A percentile compares a stretch with the other conserved stretches of the same genome.
These are phyloP conservation scores for Acanthamoeba healyi DNA, from an alignment of 208 protist genomes.

Conservation along the genomic window DNA sequence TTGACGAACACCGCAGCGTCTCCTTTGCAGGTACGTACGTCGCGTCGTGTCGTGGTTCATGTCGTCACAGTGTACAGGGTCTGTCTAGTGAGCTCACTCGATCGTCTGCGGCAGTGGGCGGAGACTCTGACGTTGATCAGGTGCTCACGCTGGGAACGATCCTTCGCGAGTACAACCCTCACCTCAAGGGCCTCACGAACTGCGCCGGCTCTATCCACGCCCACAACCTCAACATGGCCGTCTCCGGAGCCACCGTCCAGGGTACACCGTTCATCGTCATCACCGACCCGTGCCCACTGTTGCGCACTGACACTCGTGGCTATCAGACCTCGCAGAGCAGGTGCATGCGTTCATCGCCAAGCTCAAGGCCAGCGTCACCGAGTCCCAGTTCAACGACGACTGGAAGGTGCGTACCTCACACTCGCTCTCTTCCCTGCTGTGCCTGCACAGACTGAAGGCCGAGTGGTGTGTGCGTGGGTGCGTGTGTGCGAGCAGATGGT, in stretches of 20 bases:
- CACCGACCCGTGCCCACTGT: too few relatives aligned
- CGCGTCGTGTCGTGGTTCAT: too few relatives aligned
- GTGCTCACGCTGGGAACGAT: conserved; percentile 18
- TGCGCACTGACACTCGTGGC: not conserved
- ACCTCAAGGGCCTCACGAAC: not conserved
- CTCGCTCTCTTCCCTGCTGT: not conserved
- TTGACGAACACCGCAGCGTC: not conserved
- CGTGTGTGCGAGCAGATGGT: not conserved
- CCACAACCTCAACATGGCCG: not conserved
- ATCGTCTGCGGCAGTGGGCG: not conserved
- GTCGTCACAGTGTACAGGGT: too few relatives aligned
- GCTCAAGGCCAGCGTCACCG: not conserved
- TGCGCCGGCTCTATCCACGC: too few relatives aligned
- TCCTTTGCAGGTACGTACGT: not conserved
- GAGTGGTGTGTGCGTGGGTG: not conserved
- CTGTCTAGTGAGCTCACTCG: too few relatives aligned
- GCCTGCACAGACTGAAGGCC: too few relatives aligned
- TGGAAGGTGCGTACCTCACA: not conserved
- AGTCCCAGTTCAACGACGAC: not conserved
- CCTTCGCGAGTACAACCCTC: not conserved
- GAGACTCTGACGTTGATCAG: not conserved
- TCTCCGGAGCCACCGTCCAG: not conserved
- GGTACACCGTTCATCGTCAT: not conserved
- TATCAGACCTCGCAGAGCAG: not conserved
- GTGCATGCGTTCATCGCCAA: not conserved